phyloP scores from a whole-genome alignment of 1,284 basidiomycete species.

The Heterobasidion annosum region DNA sequence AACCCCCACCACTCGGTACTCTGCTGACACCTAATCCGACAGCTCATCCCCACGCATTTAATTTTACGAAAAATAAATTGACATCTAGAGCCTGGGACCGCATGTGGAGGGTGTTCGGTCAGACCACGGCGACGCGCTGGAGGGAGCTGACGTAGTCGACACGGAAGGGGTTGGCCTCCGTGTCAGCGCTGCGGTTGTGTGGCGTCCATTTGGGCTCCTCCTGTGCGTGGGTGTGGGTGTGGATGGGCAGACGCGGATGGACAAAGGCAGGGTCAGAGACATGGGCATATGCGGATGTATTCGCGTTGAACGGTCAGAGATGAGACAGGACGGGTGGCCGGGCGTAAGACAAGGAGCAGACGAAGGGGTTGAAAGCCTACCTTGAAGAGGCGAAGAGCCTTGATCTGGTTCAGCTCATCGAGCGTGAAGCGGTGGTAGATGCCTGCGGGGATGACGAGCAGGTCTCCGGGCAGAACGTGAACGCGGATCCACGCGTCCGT shows the following conservation, averaged over 20 bases:
- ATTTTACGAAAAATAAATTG: no score
- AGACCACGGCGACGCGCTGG: not conserved
- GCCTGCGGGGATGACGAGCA: constrained; percentile 67
- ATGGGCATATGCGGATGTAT: not conserved
- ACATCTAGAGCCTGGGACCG: no score
- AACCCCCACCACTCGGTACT: no score
- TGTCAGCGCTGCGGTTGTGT: constrained; percentile 50
- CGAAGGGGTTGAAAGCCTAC: constrained; percentile 21
- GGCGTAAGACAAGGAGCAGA: not conserved
- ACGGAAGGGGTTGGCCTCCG: constrained; percentile 60
- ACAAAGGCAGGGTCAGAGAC: not conserved
- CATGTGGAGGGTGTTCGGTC: not conserved
- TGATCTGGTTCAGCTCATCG: constrained; percentile 59
- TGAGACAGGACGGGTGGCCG: not conserved
- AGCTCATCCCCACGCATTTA: no score
- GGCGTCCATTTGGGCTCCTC: constrained; percentile 86
- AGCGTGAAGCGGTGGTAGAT: constrained; percentile 86
- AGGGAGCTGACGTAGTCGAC: constrained; percentile 42
- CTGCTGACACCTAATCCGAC: no score
- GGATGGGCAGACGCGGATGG: not conserved
- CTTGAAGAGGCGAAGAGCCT: constrained; percentile 74
- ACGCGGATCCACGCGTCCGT: constrained; percentile 71
- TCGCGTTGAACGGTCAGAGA: no score
- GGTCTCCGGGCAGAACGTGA: constrained; percentile 59
- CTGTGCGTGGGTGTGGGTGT: constrained; percentile 26